Base-by-base conservation (phyloP, 1,284 basidiomycete genomes). In the Sanghuangporus sanghuang region DNA sequence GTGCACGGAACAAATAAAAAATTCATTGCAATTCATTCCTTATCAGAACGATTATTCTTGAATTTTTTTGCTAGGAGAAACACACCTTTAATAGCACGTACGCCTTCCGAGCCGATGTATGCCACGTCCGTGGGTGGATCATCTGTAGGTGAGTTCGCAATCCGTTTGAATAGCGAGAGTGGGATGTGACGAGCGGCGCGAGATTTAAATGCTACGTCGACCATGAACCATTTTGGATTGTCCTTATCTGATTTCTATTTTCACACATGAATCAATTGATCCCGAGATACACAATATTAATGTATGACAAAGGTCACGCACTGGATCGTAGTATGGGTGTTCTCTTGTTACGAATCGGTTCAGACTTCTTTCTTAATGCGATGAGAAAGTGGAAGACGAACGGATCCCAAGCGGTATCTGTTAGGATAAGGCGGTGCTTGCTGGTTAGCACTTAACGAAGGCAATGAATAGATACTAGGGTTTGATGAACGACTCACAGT, bases 191-290 rank as follows among this genome's bases (percentile, higher is more conserved):
- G 79, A 8, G 74, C 68, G 6, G 92, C 80, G 35, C 90, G 86
- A 7, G 81, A 75, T n/a, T 76, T 72, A 73, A 96, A 95, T 36
- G 80, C 82, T 40, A 94, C 81, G 69, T 94, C 89, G 57, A 95
- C 89, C 92, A 98, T 96, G 78, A 82, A 96, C 96, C 96, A 98
- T 69, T 85, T 93, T 0, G 96, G 96, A 8, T 84, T 78, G 1
- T 83, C 80, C 69, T 85, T 70, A 60, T 90, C 80, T 0, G 93
- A 86, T 84, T 96, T 96, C 82, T 92, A 68, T 6, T 54, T 61
- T 27, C n/a, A n/a, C 3, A 42, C 40, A 2, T 61, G 9, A 9
- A 23, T 18, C 48, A 50, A 59, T 64, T 27, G 58, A 64, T 57
- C 61, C 62, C 38, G 58, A 50, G 56, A 14, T 16, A 46, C 42